phyloP scores from a whole-genome alignment of 805 yeast genomes.

The Schizosaccharomyces pombe region ASM294v3 CU329670.1:1691001-1691500 shows the following conservation, averaged over 20 bases:
- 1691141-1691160: constrained; percentile 38
- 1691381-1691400: too few relatives aligned
- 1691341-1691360: constrained; percentile 16
- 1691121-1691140: constrained; percentile 22
- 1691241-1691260: background rate
- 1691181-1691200: constrained; percentile 26
- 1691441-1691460: background rate
- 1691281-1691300: constrained; percentile 14
- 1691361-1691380: background rate
- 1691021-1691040: constrained; percentile 32
- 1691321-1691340: constrained; percentile 43
- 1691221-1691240: background rate
- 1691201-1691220: constrained; percentile 10
- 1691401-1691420: too few relatives aligned
- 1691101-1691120: constrained; percentile 16
- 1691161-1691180: constrained; percentile 33
- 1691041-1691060: constrained; percentile 34
- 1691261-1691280: background rate
- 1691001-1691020: constrained; percentile 62
- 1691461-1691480: too few relatives aligned
- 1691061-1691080: constrained; percentile 50
- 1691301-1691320: constrained; percentile 39
- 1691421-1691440: background rate
- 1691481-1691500: too few relatives aligned
- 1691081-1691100: constrained; percentile 23